Evolutionary conservation across 768 basidiomycete species (phyloP), one percentile per base, ranked within the genome.

Genomic region (Boletus fagicola): DNA sequence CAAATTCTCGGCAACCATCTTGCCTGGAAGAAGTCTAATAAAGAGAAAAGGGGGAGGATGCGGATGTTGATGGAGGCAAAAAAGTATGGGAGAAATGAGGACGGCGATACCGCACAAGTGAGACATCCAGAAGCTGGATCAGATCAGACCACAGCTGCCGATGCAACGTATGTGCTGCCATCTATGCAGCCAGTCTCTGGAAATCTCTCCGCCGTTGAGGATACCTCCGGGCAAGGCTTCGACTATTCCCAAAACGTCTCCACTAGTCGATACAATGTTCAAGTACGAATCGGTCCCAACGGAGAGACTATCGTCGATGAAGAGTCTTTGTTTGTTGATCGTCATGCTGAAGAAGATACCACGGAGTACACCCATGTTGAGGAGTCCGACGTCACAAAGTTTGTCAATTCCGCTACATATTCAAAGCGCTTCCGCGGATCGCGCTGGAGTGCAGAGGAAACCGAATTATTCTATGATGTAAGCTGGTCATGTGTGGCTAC

Each of bases 381-480:
- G 51, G 90, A 92, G 70, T 90, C 86, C 0, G 93, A 94, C 63
- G 80, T 84, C 49, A 86, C 85, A 9, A 90, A 90, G 64, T 94
- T 95, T 65, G 83, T 92, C 54, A 96, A 94, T 69, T 90, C 88
- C 20, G 82, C 80, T 24, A 87, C 90, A 1, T 93, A 92, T 69
- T 83, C 87, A 51, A 92, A 85, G 72, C 87, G 88, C 58, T 84
- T 82, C 56, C 82, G 87, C n/a, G 88, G 89, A 11, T 87, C 87
- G 16, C 84, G 92, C 20, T 96, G 94, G 94, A 88, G 84, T 68
- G 82, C 82, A n/a, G 89, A 88, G 58, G 94, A 95, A 72, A 96
- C 94, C 0, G 92, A 94, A 54, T 70, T 86, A 20, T 96, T 96
- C 69, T 96, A 84, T 69, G 80, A 92, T 57, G 93, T 94, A 65